Base-by-base conservation (phyloP, 805 yeast genomes). In the Starmerella floricola region DNA sequence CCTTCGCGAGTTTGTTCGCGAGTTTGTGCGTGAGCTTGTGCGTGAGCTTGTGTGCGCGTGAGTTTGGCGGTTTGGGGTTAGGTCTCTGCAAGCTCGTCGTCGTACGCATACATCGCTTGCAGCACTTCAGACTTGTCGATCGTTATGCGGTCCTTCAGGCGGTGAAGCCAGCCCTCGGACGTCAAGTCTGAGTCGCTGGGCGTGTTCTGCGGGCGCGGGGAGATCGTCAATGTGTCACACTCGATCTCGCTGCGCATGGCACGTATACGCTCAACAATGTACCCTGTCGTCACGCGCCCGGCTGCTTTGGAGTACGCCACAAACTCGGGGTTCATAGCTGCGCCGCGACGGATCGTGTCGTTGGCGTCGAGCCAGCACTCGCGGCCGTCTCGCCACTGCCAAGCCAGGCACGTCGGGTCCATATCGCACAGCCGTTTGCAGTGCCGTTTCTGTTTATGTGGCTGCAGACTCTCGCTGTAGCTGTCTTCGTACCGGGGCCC, bases 181-280 rank as follows among this genome's bases (percentile, higher is more conserved):
- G 34, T 5, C 4, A 12, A n/a, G 8, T 19, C 21, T 5, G 12
- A 18, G 28, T 40, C 43, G 24, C 27, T 40, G 16, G 23, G n/a
- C 3, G 26, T 36, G 17, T 27, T 34, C 12, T 13, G 19, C 6
- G 16, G 15, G 18, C 28, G 16, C 18, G 16, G 28, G 2, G 17
- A 6, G 11, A 40, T n/a, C 10, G 13, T 11, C 28, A 40, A 16
- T 6, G 51, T 42, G 40, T 58, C 63, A 40, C 63, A 60, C 13
- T 21, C 19, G 12, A 44, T 24, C 3, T 30, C 35, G 12, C 35
- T 32, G 16, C 63, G 47, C 34, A 53, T 23, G 15, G 41, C 44
- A 2, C 56, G 47, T 30, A 61, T 61, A n/a, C 62, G 48, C 23
- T 61, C 63, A 13, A 60, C 40, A 46, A 47, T 52, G 60, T 59